Evolutionary conservation across 2,329 filamentous ascomycete species (phyloP).

Genomic region (Allantophomopsis lycopodina): DNA sequence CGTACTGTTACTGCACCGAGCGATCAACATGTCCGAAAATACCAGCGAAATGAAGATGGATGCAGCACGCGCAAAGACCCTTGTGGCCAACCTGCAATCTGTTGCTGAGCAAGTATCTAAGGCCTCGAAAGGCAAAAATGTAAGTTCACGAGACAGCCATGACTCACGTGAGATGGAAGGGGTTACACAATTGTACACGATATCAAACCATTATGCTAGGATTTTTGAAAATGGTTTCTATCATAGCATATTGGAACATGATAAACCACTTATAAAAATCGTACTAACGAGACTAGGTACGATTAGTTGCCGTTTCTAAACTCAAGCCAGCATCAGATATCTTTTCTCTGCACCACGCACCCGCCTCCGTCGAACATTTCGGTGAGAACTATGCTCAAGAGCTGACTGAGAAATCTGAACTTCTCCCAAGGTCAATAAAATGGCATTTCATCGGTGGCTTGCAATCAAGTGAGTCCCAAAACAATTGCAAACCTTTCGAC

Average conservation of each 20-base stretch:
- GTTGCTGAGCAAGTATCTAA: slow-evolving; percentile 44
- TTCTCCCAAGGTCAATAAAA: slow-evolving; percentile 62
- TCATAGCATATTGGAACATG: too few relatives aligned
- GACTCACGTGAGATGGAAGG: too few relatives aligned
- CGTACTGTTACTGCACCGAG: too few relatives aligned
- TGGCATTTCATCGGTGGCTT: slow-evolving; percentile 98
- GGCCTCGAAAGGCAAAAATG: slow-evolving; percentile 37
- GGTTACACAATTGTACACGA: too few relatives aligned
- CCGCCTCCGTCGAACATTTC: slow-evolving; percentile 57
- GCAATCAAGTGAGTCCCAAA: slow-evolving; percentile 47
- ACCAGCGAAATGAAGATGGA: slow-evolving; percentile 41
- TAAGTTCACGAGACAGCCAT: slow-evolving; percentile 21
- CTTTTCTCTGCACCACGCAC: slow-evolving; percentile 57
- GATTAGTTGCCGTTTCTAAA: slow-evolving; percentile 91
- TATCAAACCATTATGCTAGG: too few relatives aligned
- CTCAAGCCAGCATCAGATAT: slow-evolving; percentile 89
- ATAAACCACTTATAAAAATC: too few relatives aligned
- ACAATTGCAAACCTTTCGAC: too few relatives aligned
- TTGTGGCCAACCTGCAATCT: slow-evolving; percentile 45
- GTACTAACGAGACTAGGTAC: slow-evolving; percentile 37
- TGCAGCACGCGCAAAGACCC: slow-evolving; percentile 43
- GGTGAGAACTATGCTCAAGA: slow-evolving; percentile 96
- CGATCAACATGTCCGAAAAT: not conserved
- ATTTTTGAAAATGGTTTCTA: too few relatives aligned
- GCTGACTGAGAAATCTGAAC: slow-evolving; percentile 67